Conservation (phyloP, 129 eudicot genomes). For the Flaveria brownii region DNA sequence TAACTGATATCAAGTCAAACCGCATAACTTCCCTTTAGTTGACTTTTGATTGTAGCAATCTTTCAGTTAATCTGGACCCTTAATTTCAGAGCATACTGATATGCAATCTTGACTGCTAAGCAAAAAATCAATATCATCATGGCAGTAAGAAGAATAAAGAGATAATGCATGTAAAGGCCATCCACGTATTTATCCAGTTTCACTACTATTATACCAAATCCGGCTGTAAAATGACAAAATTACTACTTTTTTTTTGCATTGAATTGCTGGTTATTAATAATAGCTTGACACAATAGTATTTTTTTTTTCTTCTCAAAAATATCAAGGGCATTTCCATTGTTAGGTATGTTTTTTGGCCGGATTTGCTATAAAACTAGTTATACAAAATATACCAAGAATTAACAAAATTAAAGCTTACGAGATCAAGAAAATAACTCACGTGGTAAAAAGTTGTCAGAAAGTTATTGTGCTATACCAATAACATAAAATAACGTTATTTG, state of each 20-base stretch:
- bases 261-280: no score
- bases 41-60: slow-evolving; percentile 16
- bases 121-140: neutral
- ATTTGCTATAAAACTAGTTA: neutral
- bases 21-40: slow-evolving; percentile 9
- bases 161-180: neutral
- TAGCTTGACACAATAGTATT: neutral
- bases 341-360: neutral
- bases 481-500: neutral
- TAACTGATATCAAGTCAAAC: slow-evolving; percentile 2
- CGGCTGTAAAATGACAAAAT: neutral
- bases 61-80: slow-evolving; percentile 15
- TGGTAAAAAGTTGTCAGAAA: slow-evolving; percentile 15
- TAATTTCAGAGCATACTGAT: slow-evolving; percentile 8
- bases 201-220: neutral
- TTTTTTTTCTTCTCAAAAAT: neutral
- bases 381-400: neutral
- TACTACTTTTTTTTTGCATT: neutral
- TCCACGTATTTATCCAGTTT: neutral
- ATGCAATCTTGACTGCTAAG: slow-evolving; percentile 13
- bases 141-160: neutral
- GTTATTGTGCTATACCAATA: slow-evolving; percentile 9
- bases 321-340: neutral
- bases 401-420: neutral
- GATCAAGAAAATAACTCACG: slow-evolving; percentile 1